Base-by-base conservation (phyloP, 75 land plant species). In the Selaginella tamariscina region DNA sequence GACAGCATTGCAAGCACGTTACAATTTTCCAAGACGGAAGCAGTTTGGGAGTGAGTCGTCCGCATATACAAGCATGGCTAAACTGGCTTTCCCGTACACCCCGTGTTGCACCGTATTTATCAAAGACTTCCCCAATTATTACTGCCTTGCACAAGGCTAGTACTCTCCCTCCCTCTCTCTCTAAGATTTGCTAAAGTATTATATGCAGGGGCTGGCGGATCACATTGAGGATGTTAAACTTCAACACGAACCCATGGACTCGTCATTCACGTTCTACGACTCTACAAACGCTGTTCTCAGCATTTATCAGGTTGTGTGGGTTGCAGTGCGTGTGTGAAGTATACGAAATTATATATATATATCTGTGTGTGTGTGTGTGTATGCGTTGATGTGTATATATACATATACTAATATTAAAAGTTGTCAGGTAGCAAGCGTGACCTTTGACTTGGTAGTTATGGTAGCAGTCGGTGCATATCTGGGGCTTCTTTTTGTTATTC, bases 341-440 rank as follows among this genome's bases (percentile, higher is more conserved):
- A n/a, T n/a, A n/a, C n/a, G n/a, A n/a, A n/a, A n/a, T n/a, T n/a
- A n/a, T n/a, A n/a, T n/a, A n/a, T n/a, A n/a, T n/a, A n/a, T n/a
- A n/a, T n/a, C n/a, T n/a, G n/a, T n/a, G n/a, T n/a, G n/a, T n/a
- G n/a, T n/a, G n/a, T n/a, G n/a, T n/a, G n/a, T n/a, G n/a, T n/a
- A n/a, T n/a, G n/a, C n/a, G n/a, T n/a, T n/a, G n/a, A n/a, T n/a
- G n/a, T n/a, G n/a, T n/a, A n/a, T n/a, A n/a, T n/a, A n/a, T 18
- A 87, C 86, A 29, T 82, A 65, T 33, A 84, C 84, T 23, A 80
- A 59, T 27, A 83, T 93, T 55, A 77, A 74, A 55, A 80, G 89
- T 31, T 85, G 84, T 68, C 95, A 93, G 95, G 98, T 93, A 59
- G 98, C 96, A 20, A 89, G 98, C 77, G 98, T 93, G 31, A 86